A percentile compares a stretch with the other conserved stretches of the same genome.
Conservation (phyloP, 352 stramenopile species). For the Pythium chondricola region DNA sequence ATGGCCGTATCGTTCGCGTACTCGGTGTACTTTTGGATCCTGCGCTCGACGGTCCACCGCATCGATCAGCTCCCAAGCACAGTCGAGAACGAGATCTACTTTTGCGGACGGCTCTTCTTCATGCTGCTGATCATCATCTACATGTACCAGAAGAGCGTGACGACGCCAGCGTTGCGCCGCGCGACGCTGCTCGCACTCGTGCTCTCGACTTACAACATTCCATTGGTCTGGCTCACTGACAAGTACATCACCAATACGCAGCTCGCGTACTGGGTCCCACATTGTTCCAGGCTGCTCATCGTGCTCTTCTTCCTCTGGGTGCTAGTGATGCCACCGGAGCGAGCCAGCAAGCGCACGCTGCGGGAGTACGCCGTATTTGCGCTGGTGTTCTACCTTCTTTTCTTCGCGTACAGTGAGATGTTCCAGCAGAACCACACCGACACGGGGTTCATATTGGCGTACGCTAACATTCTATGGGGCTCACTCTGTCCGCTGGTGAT, state of each 20-base stretch:
- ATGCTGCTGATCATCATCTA: conserved; percentile 44
- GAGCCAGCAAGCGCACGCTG: conserved; percentile 8
- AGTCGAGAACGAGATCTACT: conserved; percentile 33
- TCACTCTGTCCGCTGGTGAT: conserved; percentile 26
- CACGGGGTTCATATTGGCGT: conserved; percentile 6
- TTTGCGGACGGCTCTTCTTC: conserved; percentile 42
- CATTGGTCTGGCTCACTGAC: conserved; percentile 15
- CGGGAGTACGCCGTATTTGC: conserved; percentile 20
- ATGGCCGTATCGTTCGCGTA: conserved; percentile 25
- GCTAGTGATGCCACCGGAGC: conserved; percentile 8
- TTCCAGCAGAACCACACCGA: conserved; percentile 4
- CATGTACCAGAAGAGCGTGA: conserved; percentile 53
- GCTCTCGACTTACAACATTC: conserved; percentile 28
- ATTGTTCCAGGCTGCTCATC: no score
- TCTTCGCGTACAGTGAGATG: conserved; percentile 15
- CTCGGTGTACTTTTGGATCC: conserved; percentile 24
- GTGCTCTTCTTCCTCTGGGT: conserved; percentile 15
- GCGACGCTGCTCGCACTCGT: conserved; percentile 32
- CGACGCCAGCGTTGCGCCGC: conserved; percentile 32
- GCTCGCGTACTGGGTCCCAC: neutral
- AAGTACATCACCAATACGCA: conserved; percentile 7
- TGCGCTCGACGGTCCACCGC: no score
- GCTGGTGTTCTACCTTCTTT: conserved; percentile 8
- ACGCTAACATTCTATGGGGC: conserved; percentile 18
- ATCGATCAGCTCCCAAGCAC: no score